Evolutionary conservation across 2,329 filamentous ascomycete genomes (phyloP).

Genomic region (Mollisia scopiformis): DNA sequence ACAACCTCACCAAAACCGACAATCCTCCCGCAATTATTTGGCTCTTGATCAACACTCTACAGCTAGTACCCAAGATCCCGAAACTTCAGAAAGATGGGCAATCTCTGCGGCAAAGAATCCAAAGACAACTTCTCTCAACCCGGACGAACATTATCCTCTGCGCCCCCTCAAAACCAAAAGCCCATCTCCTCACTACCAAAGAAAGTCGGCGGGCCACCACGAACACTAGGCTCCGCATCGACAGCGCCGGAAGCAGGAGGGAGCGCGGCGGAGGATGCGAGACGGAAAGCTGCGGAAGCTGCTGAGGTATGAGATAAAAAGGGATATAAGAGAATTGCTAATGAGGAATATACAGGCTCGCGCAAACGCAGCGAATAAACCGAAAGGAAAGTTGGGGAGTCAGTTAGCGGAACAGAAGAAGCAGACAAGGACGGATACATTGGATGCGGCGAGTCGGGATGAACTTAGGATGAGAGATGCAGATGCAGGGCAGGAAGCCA

Average conservation of each 20-base stretch:
- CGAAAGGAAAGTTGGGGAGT: slow-evolving; percentile 64
- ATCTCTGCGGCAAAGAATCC: slow-evolving; percentile 79
- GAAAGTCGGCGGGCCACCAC: slow-evolving; percentile 57
- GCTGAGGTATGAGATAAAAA: slow-evolving; percentile 70
- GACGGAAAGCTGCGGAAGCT: slow-evolving; percentile 75
- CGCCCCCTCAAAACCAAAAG: slow-evolving; percentile 42
- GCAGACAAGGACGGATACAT: slow-evolving; percentile 68
- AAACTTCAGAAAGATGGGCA: slow-evolving; percentile 67
- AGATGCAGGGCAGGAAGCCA: slow-evolving; percentile 61
- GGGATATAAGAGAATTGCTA: background rate
- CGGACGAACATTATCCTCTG: slow-evolving; percentile 70
- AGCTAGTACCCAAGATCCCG: background rate
- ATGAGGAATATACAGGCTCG: slow-evolving; percentile 9
- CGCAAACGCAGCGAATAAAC: slow-evolving; percentile 47
- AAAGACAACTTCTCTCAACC: slow-evolving; percentile 71
- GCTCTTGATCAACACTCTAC: background rate
- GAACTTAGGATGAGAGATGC: slow-evolving; percentile 65
- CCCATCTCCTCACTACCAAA: slow-evolving; percentile 52
- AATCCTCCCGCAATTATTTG: background rate
- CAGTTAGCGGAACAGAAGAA: slow-evolving; percentile 78
- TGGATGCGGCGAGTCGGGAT: slow-evolving; percentile 69
- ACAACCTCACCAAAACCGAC: background rate
- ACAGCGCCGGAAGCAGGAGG: slow-evolving; percentile 43
- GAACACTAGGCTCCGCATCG: slow-evolving; percentile 64
- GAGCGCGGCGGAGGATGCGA: slow-evolving; percentile 57